Evolutionary conservation across 192 early-diverging fungal genomes (phyloP).

Genomic region (Backusella morwellensis): DNA sequence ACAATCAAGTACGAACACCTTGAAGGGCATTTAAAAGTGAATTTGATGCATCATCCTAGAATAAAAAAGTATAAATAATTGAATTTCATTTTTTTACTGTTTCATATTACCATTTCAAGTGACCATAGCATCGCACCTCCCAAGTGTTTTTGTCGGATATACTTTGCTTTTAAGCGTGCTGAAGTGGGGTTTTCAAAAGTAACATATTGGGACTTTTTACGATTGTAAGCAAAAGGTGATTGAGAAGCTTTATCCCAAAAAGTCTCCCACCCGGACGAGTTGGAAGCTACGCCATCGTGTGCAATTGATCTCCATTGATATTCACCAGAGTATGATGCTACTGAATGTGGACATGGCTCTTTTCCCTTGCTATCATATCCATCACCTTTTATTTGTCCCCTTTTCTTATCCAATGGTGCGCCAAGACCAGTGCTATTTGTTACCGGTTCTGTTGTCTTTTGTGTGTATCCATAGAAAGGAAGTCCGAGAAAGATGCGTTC

Average conservation of each 20-base stretch:
- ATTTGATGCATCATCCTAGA: background rate
- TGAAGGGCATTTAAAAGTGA: slow-evolving; percentile 5
- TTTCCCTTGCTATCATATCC: slow-evolving; percentile 20
- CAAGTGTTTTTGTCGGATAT: slow-evolving; percentile 45
- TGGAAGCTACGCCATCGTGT: slow-evolving; percentile 1
- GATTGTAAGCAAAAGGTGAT: slow-evolving; percentile 70
- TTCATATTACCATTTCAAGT: slow-evolving; percentile 27
- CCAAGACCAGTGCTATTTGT: background rate
- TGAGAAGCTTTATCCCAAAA: slow-evolving; percentile 70
- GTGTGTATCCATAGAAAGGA: slow-evolving; percentile 41
- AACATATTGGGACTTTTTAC: slow-evolving; percentile 51
- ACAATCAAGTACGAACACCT: slow-evolving; percentile 1
- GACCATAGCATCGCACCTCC: slow-evolving; percentile 69
- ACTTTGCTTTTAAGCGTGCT: slow-evolving; percentile 53
- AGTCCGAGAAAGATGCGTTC: slow-evolving; percentile 36
- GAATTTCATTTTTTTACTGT: background rate
- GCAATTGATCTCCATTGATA: slow-evolving; percentile 29
- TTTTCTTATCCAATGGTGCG: background rate
- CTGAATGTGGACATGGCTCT: slow-evolving; percentile 28
- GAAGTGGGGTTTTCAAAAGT: slow-evolving; percentile 67
- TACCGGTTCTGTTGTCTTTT: background rate
- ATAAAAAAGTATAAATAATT: background rate
- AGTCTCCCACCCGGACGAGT: slow-evolving; percentile 44
- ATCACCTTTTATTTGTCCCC: slow-evolving; percentile 31
- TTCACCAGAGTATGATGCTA: slow-evolving; percentile 26